These are phyloP conservation scores for Hibiscus syriacus DNA, from an alignment of 345 rosid species.

Conservation along the genomic window DNA sequence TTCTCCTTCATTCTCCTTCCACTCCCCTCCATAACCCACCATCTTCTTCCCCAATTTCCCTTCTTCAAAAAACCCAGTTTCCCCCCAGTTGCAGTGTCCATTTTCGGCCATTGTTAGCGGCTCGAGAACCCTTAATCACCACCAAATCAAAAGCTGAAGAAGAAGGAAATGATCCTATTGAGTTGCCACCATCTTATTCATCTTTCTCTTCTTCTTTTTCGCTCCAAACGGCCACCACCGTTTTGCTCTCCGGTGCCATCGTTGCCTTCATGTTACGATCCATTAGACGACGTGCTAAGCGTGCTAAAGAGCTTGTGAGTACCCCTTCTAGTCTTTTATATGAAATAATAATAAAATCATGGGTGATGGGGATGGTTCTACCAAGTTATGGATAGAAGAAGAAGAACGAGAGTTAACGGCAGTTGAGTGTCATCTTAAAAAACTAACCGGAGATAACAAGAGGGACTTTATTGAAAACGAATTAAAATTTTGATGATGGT, in stretches of 20 bases:
- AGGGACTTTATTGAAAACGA: too few relatives aligned
- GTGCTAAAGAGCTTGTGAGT: too few relatives aligned
- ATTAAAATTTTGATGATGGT: too few relatives aligned
- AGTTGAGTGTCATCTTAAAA: too few relatives aligned
- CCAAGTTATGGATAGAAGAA: too few relatives aligned
- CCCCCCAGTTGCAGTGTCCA: slow-evolving; percentile 9
- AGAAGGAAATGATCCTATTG: slow-evolving; percentile 57
- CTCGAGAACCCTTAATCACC: slow-evolving; percentile 23
- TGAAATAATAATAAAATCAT: too few relatives aligned
- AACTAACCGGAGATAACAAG: too few relatives aligned
- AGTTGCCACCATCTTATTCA: slow-evolving; percentile 41
- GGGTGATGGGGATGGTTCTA: too few relatives aligned
- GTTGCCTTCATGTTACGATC: slow-evolving; percentile 76
- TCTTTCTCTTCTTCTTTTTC: slow-evolving; percentile 32
- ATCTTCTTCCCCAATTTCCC: slow-evolving; percentile 3
- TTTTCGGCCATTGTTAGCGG: slow-evolving; percentile 23
- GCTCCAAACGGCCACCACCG: slow-evolving; percentile 70
- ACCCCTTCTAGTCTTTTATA: too few relatives aligned
- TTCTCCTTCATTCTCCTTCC: slow-evolving; percentile 18
- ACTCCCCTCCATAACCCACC: slow-evolving; percentile 7
- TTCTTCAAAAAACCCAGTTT: slow-evolving; percentile 15
- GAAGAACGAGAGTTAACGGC: too few relatives aligned
- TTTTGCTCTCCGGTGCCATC: slow-evolving; percentile 78
- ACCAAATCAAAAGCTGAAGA: background rate
- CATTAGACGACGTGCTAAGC: slow-evolving; percentile 71